phyloP scores from a whole-genome alignment of 306 rosid genomes.

The Lupinus albus region DNA sequence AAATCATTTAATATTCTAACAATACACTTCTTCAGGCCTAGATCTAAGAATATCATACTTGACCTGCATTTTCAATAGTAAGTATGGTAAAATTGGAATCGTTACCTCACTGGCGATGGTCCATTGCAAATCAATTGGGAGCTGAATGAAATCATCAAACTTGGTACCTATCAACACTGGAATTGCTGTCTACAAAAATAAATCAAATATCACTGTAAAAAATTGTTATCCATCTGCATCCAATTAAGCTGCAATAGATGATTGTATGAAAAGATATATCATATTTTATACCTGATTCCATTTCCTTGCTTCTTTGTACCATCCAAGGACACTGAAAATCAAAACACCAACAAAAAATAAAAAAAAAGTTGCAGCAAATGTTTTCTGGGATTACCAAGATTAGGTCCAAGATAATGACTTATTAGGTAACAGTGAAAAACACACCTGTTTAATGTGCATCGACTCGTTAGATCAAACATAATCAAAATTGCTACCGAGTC shows the following conservation, averaged over 20 bases:
- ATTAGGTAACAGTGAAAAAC: neutral
- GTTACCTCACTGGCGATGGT: conserved; percentile 87
- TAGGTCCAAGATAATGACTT: conserved; percentile 1
- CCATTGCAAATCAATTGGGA: conserved; percentile 96
- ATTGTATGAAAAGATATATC: too few species aligned
- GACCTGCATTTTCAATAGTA: neutral
- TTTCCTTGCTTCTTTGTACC: conserved; percentile 89
- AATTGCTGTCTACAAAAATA: conserved; percentile 48
- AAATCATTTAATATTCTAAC: neutral
- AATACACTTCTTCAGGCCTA: neutral
- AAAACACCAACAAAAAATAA: conserved; percentile 23
- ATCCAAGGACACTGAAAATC: conserved; percentile 63
- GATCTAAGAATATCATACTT: neutral
- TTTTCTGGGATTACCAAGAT: conserved; percentile 29
- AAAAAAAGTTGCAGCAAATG: neutral
- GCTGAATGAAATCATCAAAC: conserved; percentile 96
- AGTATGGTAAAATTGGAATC: conserved; percentile 9
- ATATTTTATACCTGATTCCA: conserved; percentile 75
- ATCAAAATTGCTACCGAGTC: conserved; percentile 87
- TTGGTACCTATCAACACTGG: conserved; percentile 91
- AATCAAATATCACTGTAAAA: too few species aligned
- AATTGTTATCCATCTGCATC: too few species aligned
- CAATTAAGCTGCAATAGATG: too few species aligned
- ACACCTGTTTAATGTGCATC: conserved; percentile 83
- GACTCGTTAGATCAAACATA: conserved; percentile 98